Evolutionary conservation across 139 green algal genomes (phyloP), one percentile per base, ranked within the genome.

Genomic region (Marvania coccoides): DNA sequence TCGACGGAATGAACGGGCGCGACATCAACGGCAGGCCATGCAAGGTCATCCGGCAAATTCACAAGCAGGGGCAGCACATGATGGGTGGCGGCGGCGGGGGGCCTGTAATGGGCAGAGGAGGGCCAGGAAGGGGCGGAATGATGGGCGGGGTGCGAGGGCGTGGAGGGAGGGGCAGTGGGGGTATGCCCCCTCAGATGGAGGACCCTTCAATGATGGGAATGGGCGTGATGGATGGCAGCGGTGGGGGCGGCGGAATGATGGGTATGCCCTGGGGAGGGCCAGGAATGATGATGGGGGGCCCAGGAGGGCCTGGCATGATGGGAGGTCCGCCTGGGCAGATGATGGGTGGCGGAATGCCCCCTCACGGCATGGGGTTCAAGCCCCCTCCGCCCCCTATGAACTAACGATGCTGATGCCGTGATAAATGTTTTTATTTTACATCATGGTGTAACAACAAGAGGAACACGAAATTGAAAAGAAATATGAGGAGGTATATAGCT

Each of bases 1-100:
- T 89, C 38, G 69, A 77, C 45, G 57, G 68, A 6, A 59, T 94
- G 6, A 63, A 71, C 8, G 87, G 86, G 84, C 87, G 56, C 59
- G 63, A 73, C 19, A 64, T 78, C 26, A 63, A 78, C 34, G 71
- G 71, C 10, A 40, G 71, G 19, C 8, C 65, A 6, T 78, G 71
- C 46, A 33, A 55, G 6, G 71, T 70, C 34, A 37, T 29, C 7
- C 36, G 40, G 19, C 71, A 78, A 37, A 35, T 63, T 4, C 37
- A 62, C 13, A 34, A 56, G 53, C 55, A 61, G 31, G 23, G 58
- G 65, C 36, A 73, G 34, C 58, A 65, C 15, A 31, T 54, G 6
- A 31, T 54, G 6, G 47, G 34, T 9, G 35, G 39, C 33, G 30
- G 56, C 29, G 33, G 30, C 24, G 23, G 19, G 34, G 64, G n/a